Base-by-base conservation (phyloP, 345 rosid species). In the Rhodamnia argentea region DNA sequence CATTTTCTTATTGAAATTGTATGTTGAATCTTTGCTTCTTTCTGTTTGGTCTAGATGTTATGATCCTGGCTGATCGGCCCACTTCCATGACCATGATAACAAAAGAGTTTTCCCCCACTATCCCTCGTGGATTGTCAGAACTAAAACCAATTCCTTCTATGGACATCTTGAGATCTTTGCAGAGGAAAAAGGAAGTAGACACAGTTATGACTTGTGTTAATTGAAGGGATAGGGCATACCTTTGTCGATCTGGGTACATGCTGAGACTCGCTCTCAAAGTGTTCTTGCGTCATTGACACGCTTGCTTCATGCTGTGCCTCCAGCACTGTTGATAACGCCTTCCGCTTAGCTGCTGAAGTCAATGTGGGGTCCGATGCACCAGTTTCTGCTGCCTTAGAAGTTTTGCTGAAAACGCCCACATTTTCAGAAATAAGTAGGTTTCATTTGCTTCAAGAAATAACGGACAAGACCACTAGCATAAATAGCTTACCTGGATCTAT, bases 401-500 rank as follows among this genome's bases (percentile, higher is more conserved):
- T 89, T 84, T 88, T 91, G 64, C 90, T 92, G 90, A 42, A 83
- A 32, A 57, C 15, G 10, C 55, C 82, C 83, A 64, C 60, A 83
- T 57, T 78, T 84, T 13, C 23, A 53, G 32, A 85, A 44, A 84
- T 16, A 26, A 60, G 23, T 42, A 57, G 82, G 44, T 37, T 74
- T 85, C 64, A 22, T 5, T 56, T 82, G 81, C 87, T 82, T 62
- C 58, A 22, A 42, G 50, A 56, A 83, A 83, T 52, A 29, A 52
- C 54, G 53, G 11, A 52, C 59, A 53, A 4, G 57, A 27, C 54
- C 24, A 54, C 58, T 52, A 51, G 62, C 52, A 85, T 58, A 84
- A 58, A 83, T 60, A 86, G 64, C 89, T 82, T 90, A 94, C 95
- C 94, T 83, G 62, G 91, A 91, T 90, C 89, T 88, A 88, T 91